These are phyloP conservation scores for Panicum virgatum DNA, from an alignment of 202 grass and related monocot genomes.

Conservation along the genomic window DNA sequence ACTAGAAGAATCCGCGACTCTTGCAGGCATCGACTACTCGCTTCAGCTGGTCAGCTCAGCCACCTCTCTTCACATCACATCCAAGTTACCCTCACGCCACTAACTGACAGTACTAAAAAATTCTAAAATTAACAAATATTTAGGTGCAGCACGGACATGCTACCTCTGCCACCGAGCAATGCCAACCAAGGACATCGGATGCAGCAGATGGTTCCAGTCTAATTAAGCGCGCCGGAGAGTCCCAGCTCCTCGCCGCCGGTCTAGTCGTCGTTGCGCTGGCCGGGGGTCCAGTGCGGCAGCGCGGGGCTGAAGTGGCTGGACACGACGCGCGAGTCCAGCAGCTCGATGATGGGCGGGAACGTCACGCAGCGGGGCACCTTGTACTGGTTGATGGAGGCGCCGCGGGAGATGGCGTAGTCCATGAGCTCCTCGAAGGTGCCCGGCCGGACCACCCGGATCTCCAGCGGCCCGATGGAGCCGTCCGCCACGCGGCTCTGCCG, in stretches of 20 bases:
- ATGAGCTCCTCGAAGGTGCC: constrained; percentile 97
- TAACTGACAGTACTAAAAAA: constrained; percentile 35
- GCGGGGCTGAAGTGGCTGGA: constrained; percentile 78
- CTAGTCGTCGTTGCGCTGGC: constrained; percentile 42
- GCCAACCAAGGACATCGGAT: neutral
- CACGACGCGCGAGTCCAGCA: constrained; percentile 88
- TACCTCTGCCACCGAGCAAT: neutral
- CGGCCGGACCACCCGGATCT: constrained; percentile 74
- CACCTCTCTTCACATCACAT: neutral
- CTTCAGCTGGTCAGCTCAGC: neutral
- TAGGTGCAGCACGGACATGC: neutral
- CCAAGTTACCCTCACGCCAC: neutral
- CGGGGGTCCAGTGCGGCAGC: constrained; percentile 70
- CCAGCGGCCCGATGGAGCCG: constrained; percentile 84
- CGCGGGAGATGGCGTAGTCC: constrained; percentile 91
- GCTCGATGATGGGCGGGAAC: constrained; percentile 87
- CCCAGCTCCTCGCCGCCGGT: neutral
- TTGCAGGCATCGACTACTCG: constrained; percentile 2
- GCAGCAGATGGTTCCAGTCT: neutral
- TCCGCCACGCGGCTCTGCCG: constrained; percentile 90
- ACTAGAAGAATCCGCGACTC: neutral
- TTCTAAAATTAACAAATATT: constrained; percentile 29
- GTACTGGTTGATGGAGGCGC: constrained; percentile 95
- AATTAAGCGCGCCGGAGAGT: neutral
- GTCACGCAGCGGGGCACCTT: constrained; percentile 86